phyloP scores from a whole-genome alignment of 2,329 filamentous ascomycete genomes.

The Alternaria brassicicola region DNA sequence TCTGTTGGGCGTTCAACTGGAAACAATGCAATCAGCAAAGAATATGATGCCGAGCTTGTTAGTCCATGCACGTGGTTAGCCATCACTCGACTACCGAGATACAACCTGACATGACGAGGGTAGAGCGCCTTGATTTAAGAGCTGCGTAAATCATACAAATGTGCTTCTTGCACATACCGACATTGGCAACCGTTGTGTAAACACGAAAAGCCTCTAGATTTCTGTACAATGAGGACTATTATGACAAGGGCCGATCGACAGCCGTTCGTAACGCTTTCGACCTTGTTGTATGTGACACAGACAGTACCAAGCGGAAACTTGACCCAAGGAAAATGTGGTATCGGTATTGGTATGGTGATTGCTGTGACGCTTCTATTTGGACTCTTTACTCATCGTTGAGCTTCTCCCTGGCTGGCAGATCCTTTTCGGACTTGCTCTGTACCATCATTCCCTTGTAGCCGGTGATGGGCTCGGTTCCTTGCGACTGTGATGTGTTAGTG shows the following conservation, averaged over 20 bases:
- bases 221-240: constrained; percentile 49
- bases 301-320: constrained; percentile 45
- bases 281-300: constrained; percentile 42
- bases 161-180: constrained; percentile 23
- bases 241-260: constrained; percentile 41
- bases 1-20: not conserved
- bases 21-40: not conserved
- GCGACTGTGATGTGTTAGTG: constrained; percentile 36
- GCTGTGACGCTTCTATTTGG: constrained; percentile 26
- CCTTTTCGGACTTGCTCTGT: constrained; percentile 47
- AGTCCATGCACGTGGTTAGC: not conserved
- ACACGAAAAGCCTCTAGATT: constrained; percentile 45
- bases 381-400: constrained; percentile 42
- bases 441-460: constrained; percentile 50
- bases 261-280: constrained; percentile 32
- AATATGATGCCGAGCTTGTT: not conserved
- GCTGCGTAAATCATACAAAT: constrained; percentile 29
- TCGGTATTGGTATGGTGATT: constrained; percentile 40
- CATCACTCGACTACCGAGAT: not conserved
- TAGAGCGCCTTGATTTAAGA: constrained; percentile 30
- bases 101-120: not conserved
- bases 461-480: constrained; percentile 49
- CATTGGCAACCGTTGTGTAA: constrained; percentile 22
- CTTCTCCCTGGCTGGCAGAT: constrained; percentile 33
- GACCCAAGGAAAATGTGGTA: constrained; percentile 46